These are phyloP conservation scores for Ophiostoma australiae DNA, from an alignment of 2,329 filamentous ascomycete genomes.

Conservation along the genomic window DNA sequence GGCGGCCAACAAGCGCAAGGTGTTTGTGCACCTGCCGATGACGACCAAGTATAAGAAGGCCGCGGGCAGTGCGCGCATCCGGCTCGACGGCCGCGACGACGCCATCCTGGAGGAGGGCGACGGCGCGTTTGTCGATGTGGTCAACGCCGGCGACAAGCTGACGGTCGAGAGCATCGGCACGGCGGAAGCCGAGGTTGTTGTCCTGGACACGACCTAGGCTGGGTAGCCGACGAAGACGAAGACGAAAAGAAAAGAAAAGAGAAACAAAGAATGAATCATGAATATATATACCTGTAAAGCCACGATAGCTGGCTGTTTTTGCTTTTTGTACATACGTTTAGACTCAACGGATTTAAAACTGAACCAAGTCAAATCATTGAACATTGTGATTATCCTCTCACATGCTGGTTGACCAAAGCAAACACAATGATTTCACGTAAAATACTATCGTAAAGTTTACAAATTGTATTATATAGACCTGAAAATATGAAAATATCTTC, in stretches of 20 bases:
- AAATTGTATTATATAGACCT: no score
- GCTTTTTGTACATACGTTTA: no score
- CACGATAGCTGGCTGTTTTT: background rate
- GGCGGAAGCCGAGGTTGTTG: conserved; percentile 63
- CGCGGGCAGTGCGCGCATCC: conserved; percentile 66
- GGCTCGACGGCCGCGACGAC: conserved; percentile 60
- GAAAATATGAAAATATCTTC: no score
- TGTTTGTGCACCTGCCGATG: conserved; percentile 79
- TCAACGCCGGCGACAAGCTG: conserved; percentile 61
- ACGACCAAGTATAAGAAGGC: conserved; percentile 41
- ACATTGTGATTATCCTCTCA: no score
- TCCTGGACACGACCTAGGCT: conserved; percentile 56
- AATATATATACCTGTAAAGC: background rate
- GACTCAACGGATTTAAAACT: no score
- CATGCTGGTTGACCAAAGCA: no score
- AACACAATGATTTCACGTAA: no score
- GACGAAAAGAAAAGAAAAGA: background rate
- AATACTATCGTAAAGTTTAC: no score
- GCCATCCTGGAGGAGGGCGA: conserved; percentile 70
- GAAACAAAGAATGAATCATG: background rate
- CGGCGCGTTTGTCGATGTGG: conserved; percentile 49
- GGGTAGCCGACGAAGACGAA: background rate
- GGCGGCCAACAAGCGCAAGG: conserved; percentile 57
- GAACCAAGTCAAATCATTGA: no score
- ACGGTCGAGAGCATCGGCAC: conserved; percentile 63